Percentiles rank a stretch among this genome's conserved stretches.
Evolutionary conservation across 2,329 filamentous ascomycete species (phyloP).

Genomic region (Hymenotorrendiella dingleyae): DNA sequence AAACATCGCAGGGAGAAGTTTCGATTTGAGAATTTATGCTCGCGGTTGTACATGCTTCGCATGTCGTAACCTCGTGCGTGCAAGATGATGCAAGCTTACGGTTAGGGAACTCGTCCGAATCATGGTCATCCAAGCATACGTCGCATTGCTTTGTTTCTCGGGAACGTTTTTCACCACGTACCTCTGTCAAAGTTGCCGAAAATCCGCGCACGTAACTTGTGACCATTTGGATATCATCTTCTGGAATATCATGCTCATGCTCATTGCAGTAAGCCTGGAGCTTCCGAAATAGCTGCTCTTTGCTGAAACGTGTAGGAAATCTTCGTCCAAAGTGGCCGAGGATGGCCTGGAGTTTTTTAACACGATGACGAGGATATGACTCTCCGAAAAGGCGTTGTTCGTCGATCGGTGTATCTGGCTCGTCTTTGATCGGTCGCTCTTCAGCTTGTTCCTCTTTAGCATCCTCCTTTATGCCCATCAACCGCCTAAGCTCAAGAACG

Average conservation of each 20-base stretch:
- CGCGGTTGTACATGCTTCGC: constrained; percentile 8
- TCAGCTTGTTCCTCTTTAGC: too few species aligned
- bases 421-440: too few species aligned
- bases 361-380: background rate
- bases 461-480: too few species aligned
- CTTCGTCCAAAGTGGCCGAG: background rate
- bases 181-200: too few species aligned
- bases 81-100: background rate
- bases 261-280: background rate
- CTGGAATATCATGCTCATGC: too few species aligned
- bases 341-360: background rate
- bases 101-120: background rate
- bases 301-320: background rate
- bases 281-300: background rate
- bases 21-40: constrained; percentile 12
- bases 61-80: constrained; percentile 1
- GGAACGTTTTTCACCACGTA: too few species aligned
- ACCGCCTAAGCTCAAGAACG: too few species aligned
- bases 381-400: background rate
- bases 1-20: constrained; percentile 37
- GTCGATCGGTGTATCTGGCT: too few species aligned
- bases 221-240: too few species aligned
- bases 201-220: too few species aligned
- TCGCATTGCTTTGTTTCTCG: too few species aligned
- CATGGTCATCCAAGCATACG: background rate